Conservation (phyloP, 1,139 yeast species). For the Nakaseomyces uthaithaninus region DNA sequence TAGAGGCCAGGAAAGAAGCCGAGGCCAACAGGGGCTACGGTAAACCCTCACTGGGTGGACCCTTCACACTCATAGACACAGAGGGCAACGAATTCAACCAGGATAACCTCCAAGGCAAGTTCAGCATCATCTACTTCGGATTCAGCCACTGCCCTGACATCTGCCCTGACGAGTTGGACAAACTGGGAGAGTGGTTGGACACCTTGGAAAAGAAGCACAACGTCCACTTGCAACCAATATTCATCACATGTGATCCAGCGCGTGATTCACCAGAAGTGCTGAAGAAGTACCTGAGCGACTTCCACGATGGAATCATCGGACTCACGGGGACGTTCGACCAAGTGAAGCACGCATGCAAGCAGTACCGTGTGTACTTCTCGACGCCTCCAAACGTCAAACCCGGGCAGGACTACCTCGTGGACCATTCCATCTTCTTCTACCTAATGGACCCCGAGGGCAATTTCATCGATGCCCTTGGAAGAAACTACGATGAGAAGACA, state of each 20-base stretch:
- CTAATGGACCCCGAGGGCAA: slow-evolving; percentile 96
- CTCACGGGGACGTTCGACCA: slow-evolving; percentile 86
- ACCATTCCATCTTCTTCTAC: slow-evolving; percentile 93
- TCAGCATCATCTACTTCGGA: slow-evolving; percentile 86
- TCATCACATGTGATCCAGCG: slow-evolving; percentile 95
- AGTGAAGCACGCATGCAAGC: slow-evolving; percentile 76
- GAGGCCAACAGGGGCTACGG: slow-evolving; percentile 85
- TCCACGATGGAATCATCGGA: slow-evolving; percentile 84
- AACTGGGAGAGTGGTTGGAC: slow-evolving; percentile 73
- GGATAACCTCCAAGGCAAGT: slow-evolving; percentile 65
- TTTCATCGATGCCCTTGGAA: slow-evolving; percentile 88
- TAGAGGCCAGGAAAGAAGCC: slow-evolving; percentile 66
- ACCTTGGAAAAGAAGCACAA: slow-evolving; percentile 48
- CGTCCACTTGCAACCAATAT: slow-evolving; percentile 68
- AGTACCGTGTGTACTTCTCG: slow-evolving; percentile 87
- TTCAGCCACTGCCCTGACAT: slow-evolving; percentile 98
- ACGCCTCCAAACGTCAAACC: slow-evolving; percentile 92
- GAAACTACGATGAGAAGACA: slow-evolving; percentile 73
- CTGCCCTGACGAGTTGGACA: slow-evolving; percentile 96
- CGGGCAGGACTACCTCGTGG: slow-evolving; percentile 94
- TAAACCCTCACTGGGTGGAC: slow-evolving; percentile 88
- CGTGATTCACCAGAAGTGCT: slow-evolving; percentile 84
- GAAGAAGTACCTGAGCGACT: slow-evolving; percentile 71
- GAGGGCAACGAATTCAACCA: slow-evolving; percentile 70
- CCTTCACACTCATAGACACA: slow-evolving; percentile 63